A percentile compares a stretch with the other conserved stretches of the same genome.
Conservation (phyloP, 1,139 yeast species). For the Candida tetrigidarum region DNA sequence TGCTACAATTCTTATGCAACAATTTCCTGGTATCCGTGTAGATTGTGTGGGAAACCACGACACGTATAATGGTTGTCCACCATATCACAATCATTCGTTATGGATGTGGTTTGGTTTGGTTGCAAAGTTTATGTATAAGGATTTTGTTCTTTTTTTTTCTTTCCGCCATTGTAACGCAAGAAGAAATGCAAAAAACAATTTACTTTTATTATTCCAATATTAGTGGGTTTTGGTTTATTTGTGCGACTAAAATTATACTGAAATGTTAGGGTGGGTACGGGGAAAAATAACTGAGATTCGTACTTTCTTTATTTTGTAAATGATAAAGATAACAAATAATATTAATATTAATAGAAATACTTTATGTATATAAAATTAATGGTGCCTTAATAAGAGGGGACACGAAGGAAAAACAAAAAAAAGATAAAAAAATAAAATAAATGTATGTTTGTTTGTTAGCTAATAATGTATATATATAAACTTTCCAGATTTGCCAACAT, state of each 20-base stretch:
- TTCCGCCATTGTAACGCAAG: too few relatives aligned
- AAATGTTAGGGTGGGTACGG: too few relatives aligned
- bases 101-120: neutral
- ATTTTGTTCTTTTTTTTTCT: too few relatives aligned
- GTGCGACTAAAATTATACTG: too few relatives aligned
- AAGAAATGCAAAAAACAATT: too few relatives aligned
- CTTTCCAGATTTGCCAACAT: constrained; percentile 4
- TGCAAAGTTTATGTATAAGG: constrained; percentile 1
- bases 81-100: constrained; percentile 5
- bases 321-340: constrained; percentile 5
- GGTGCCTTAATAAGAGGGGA: too few relatives aligned
- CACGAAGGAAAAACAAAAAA: constrained; percentile 11
- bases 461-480: constrained; percentile 9
- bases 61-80: neutral
- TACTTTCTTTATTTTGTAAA: constrained; percentile 1
- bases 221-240: too few relatives aligned
- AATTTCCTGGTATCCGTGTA: constrained; percentile 7
- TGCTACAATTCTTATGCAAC: constrained; percentile 13
- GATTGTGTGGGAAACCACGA: neutral
- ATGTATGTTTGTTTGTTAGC: too few relatives aligned
- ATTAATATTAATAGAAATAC: constrained; percentile 4
- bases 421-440: constrained; percentile 1
- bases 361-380: neutral
- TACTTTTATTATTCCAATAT: too few relatives aligned
- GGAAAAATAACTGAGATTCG: too few relatives aligned